A percentile compares a stretch with the other conserved stretches of the same genome.
Evolutionary conservation across 805 yeast genomes (phyloP).

Genomic region (Scheffersomyces spartinae): DNA sequence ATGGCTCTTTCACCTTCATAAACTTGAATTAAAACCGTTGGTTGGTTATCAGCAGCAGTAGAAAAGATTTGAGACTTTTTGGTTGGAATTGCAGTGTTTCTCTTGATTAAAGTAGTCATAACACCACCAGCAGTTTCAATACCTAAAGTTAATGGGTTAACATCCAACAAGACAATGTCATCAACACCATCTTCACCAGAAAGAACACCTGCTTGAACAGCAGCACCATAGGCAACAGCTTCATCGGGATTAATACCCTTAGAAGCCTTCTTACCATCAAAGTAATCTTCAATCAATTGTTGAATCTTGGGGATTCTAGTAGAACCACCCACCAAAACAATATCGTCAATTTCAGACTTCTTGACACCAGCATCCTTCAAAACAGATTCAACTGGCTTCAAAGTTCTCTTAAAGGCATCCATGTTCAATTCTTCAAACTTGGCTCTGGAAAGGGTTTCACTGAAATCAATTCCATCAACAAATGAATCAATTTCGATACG

Average conservation of each 20-base stretch:
- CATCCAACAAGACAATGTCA: constrained; percentile 83
- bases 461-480: constrained; percentile 89
- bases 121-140: constrained; percentile 97
- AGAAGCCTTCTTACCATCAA: constrained; percentile 90
- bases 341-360: constrained; percentile 83
- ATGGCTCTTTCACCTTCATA: constrained; percentile 94
- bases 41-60: constrained; percentile 94
- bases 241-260: constrained; percentile 98
- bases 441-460: constrained; percentile 93
- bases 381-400: constrained; percentile 94
- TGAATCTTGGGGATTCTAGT: constrained; percentile 99
- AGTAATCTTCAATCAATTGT: constrained; percentile 79
- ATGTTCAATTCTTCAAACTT: constrained; percentile 94
- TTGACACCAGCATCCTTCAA: constrained; percentile 85
- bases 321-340: constrained; percentile 97
- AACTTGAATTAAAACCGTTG: constrained; percentile 87
- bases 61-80: constrained; percentile 92
- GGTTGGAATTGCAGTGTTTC: constrained; percentile 94
- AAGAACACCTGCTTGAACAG: constrained; percentile 96
- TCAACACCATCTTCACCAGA: constrained; percentile 93
- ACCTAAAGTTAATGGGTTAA: constrained; percentile 88
- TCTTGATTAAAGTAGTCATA: constrained; percentile 88
- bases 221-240: constrained; percentile 99
- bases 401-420: constrained; percentile 85
- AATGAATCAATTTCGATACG: constrained; percentile 94